phyloP scores from a whole-genome alignment of 2,329 filamentous ascomycete genomes.

The Fusarium napiforme region DNA sequence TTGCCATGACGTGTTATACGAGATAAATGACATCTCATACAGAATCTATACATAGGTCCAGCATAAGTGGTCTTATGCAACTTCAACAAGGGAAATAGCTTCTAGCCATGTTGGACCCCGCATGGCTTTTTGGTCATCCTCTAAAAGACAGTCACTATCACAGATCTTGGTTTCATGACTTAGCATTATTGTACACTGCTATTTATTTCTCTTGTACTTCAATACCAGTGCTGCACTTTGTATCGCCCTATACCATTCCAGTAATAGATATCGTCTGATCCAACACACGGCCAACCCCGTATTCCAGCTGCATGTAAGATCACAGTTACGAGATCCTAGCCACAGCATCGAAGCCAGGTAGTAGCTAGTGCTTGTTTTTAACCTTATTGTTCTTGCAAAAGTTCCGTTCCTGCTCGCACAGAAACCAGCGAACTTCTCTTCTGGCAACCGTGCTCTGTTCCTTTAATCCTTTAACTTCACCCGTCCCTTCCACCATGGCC shows the following conservation, averaged over 20 bases:
- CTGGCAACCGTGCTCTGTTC: accelerated
- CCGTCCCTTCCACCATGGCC: not conserved
- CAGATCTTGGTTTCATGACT: not conserved
- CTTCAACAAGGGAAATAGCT: not conserved
- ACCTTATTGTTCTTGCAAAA: not conserved
- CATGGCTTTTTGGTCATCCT: accelerated
- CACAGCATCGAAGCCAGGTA: no score
- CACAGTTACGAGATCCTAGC: not conserved
- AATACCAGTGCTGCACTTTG: no score
- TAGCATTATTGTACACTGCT: no score
- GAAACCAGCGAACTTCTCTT: not conserved
- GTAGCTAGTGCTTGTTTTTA: not conserved
- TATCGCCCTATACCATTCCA: no score
- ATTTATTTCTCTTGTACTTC: not conserved
- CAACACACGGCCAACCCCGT: not conserved
- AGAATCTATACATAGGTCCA: not conserved
- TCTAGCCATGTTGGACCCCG: not conserved
- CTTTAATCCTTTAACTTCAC: not conserved
- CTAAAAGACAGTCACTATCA: accelerated
- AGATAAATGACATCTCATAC: not conserved
- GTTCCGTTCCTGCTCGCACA: not conserved
- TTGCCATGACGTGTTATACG: not conserved
- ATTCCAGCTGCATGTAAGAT: not conserved
- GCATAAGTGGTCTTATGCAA: not conserved
- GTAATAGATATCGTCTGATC: not conserved